Evolutionary conservation across 305 asterid species (phyloP), one percentile per base, ranked within the genome.

Genomic region (Stenogyne calaminthoides): DNA sequence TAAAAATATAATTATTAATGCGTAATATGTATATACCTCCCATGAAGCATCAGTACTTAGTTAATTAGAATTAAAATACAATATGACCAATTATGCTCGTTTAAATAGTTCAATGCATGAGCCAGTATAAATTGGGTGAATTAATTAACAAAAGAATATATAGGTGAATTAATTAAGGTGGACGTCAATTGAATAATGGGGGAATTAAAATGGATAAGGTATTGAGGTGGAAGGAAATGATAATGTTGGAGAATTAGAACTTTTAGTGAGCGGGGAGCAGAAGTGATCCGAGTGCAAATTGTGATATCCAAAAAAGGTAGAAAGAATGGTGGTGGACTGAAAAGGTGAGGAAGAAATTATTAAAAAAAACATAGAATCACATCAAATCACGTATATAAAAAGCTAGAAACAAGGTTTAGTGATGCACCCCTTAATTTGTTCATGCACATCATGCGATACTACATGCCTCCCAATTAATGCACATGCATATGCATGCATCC

Each of bases 251-350:
- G 83, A 71, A 80, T 82, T 78, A 52, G 62, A 56, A n/a, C 73
- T 72, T 78, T 76, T 36, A 9, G 39, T 7, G 75, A 79, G 70
- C 71, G 84, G 88, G 85, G 81, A 72, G 62, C 85, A 84, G 19
- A 76, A 64, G 22, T 67, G 74, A 75, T 76, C 75, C 52, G n/a
- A 60, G 25, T 40, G 49, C 71, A 37, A 63, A 69, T 47, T 9
- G 63, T 60, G 61, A 56, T 57, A 47, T 64, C 79, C 57, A 47
- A 49, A 60, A 71, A 69, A 58, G 51, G 78, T n/a, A 19, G 74
- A 74, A 57, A 61, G 40, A 69, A 61, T 19, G 55, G 70, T 79
- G 86, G 84, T 72, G 79, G 82, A 66, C 36, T 42, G 37, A 29
- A 61, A 76, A 71, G 63, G 66, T 34, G 2, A 55, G 16, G 66